These are phyloP conservation scores for Moesziomyces globuligerus DNA, from an alignment of 1,284 basidiomycete genomes.

Conservation along the genomic window DNA sequence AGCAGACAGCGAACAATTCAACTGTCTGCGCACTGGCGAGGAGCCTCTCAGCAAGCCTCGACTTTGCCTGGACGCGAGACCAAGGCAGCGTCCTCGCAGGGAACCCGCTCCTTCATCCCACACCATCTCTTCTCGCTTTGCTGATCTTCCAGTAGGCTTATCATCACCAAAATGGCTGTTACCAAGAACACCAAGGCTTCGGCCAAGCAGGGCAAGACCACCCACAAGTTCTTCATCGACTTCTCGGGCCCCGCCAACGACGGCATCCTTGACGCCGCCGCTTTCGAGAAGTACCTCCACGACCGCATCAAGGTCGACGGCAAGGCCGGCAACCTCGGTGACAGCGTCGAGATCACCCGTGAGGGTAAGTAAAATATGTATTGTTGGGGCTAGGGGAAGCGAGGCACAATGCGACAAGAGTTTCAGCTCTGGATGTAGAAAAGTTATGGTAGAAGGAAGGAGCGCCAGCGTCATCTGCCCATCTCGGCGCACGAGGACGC, in stretches of 20 bases:
- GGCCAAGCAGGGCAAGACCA: constrained; percentile 73
- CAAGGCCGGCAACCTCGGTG: constrained; percentile 73
- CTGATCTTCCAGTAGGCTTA: constrained; percentile 54
- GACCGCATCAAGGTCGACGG: constrained; percentile 88
- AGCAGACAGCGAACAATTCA: constrained; percentile 4
- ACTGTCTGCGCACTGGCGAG: too few species aligned
- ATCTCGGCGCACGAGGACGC: background rate
- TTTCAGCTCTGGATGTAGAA: background rate
- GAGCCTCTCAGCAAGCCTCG: too few species aligned
- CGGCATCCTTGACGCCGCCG: constrained; percentile 88
- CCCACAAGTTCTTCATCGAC: constrained; percentile 92
- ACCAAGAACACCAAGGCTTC: constrained; percentile 60
- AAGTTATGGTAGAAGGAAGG: too few species aligned
- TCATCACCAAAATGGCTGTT: constrained; percentile 57
- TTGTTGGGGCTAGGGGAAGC: background rate
- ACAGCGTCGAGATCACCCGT: constrained; percentile 67
- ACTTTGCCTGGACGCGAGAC: too few species aligned
- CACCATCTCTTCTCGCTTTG: constrained; percentile 49
- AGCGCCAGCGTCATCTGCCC: too few species aligned
- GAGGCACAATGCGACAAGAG: background rate
- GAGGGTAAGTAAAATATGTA: constrained; percentile 65
- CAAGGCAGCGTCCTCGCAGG: too few species aligned
- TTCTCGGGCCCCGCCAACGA: constrained; percentile 91
- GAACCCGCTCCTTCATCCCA: background rate
- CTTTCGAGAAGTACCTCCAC: constrained; percentile 92